phyloP scores from a whole-genome alignment of 2,329 filamentous ascomycete genomes.

The Trichoderma polysporum region DNA sequence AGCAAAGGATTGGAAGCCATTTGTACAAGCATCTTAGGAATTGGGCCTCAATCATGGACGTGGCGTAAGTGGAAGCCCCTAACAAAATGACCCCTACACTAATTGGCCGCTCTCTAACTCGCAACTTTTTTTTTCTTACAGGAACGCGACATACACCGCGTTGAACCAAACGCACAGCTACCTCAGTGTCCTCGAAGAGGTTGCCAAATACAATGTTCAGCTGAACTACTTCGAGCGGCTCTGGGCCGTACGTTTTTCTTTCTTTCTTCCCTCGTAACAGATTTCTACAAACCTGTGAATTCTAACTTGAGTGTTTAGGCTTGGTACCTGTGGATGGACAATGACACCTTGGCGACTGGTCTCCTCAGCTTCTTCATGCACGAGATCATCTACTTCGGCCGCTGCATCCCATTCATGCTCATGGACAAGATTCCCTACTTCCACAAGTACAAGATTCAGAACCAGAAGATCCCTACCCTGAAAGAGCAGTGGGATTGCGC shows the following conservation, averaged over 20 bases:
- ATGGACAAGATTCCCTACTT: conserved; percentile 86
- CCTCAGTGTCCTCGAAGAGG: conserved; percentile 60
- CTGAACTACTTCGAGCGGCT: conserved; percentile 84
- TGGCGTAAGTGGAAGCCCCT: conserved; percentile 31
- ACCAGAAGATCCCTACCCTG: conserved; percentile 82
- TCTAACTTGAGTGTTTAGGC: conserved; percentile 45
- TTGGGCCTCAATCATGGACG: conserved; percentile 34
- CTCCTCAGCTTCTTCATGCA: conserved; percentile 98
- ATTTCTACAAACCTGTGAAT: not conserved
- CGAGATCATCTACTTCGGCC: conserved; percentile 91
- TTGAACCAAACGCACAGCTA: conserved; percentile 53
- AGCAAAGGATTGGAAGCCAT: not conserved
- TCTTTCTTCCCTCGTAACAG: not conserved
- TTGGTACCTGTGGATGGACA: conserved; percentile 98
- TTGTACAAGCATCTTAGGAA: not conserved
- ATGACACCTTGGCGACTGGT: conserved; percentile 92
- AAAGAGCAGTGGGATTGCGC: conserved; percentile 95
- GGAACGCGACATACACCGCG: conserved; percentile 52
- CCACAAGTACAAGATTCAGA: conserved; percentile 92
- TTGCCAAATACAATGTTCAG: conserved; percentile 74
- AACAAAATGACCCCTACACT: not conserved
- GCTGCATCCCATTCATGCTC: conserved; percentile 86
- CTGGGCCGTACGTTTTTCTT: conserved; percentile 67
- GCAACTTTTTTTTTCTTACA: conserved; percentile 31
- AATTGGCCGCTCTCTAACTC: conserved; percentile 26